These are phyloP conservation scores for Acanthamoeba rhysodes DNA, from an alignment of 208 protist genomes.

Conservation along the genomic window DNA sequence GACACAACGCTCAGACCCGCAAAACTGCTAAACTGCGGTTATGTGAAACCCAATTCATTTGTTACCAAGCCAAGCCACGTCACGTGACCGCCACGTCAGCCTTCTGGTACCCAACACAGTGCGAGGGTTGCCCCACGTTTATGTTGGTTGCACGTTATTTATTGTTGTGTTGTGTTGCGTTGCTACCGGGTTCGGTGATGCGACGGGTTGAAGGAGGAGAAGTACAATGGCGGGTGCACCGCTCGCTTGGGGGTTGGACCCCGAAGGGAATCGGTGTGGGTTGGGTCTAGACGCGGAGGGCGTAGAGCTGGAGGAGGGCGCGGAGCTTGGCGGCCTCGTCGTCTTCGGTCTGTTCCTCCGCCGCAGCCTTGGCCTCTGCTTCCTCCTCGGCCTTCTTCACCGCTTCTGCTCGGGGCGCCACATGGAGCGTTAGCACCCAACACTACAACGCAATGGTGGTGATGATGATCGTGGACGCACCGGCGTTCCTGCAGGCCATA, in stretches of 20 bases:
- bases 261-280: not conserved
- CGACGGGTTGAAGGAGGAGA: too few relatives aligned
- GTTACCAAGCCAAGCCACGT: not conserved
- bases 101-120: too few relatives aligned
- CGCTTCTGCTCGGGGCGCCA: not conserved
- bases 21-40: not conserved
- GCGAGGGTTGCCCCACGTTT: too few relatives aligned
- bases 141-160: too few relatives aligned
- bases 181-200: too few relatives aligned
- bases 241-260: too few relatives aligned
- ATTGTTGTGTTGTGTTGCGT: too few relatives aligned
- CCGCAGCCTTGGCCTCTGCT: constrained; percentile 28
- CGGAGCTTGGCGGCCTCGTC: constrained; percentile 45
- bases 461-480: not conserved
- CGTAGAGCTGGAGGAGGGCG: constrained; percentile 16
- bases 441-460: too few relatives aligned
- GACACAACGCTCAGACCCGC: not conserved
- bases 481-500: constrained; percentile 20
- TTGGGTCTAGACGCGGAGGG: not conserved
- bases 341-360: constrained; percentile 19
- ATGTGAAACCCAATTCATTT: not conserved
- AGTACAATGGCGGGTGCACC: not conserved
- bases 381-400: constrained; percentile 27
- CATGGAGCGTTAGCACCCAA: too few relatives aligned
- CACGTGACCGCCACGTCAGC: too few relatives aligned